A percentile compares a stretch with the other conserved stretches of the same genome.
phyloP scores from a whole-genome alignment of 2,329 filamentous ascomycete species.

The Blumeria hordei region DNA sequence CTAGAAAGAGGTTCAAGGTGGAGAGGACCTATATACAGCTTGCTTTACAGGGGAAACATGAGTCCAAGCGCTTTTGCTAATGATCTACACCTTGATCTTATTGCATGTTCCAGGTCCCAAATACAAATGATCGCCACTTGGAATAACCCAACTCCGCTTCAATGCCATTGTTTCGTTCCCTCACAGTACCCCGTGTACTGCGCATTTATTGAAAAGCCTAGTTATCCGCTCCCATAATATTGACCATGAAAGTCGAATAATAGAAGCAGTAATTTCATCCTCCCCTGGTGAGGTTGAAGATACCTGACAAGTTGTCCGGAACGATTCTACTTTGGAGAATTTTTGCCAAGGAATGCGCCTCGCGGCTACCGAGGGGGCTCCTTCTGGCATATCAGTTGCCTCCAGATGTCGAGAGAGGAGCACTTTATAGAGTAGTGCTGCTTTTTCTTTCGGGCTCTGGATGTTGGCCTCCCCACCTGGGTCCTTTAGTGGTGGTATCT shows the following conservation, averaged over 20 bases:
- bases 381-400: neutral
- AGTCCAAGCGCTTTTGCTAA: too few relatives aligned
- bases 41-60: too few relatives aligned
- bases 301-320: neutral
- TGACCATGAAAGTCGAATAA: neutral
- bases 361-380: neutral
- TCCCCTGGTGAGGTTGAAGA: neutral
- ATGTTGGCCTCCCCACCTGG: neutral
- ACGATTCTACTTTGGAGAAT: neutral
- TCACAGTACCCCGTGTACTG: neutral
- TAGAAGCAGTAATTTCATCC: neutral
- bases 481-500: neutral
- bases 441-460: neutral
- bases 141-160: too few relatives aligned
- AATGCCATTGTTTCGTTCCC: too few relatives aligned
- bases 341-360: neutral
- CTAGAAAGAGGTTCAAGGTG: too few relatives aligned
- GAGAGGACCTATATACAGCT: too few relatives aligned
- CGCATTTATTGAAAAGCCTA: neutral
- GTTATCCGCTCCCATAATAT: neutral
- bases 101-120: too few relatives aligned
- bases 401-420: neutral
- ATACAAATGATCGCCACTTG: too few relatives aligned
- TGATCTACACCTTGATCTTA: too few relatives aligned
- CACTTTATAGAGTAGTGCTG: neutral